Base-by-base conservation (phyloP, 352 stramenopile genomes). In the Globisporangium recalcitrans region DNA sequence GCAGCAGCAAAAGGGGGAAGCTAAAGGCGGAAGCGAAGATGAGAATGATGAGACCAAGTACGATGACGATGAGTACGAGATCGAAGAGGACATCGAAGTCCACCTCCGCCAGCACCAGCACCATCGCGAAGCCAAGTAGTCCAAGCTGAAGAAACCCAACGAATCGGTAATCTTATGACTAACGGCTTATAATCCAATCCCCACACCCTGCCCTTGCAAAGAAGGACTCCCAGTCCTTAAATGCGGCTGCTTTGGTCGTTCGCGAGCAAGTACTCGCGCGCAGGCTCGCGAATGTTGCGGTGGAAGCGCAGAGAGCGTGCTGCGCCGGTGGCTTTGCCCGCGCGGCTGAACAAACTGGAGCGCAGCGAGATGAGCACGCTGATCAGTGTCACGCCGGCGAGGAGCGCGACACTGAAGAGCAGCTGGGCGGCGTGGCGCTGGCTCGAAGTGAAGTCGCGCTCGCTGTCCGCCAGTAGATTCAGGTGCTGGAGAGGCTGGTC, bases 261-360 rank as follows among this genome's bases (percentile, higher is more conserved):
- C 5, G 72, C 70, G 10, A 89, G 72, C 36, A 89, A 62, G 29
- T 81, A 77, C 60, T 87, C 80, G 22, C 75, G 74, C n/a, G 77
- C 77, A 8, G 80, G 80, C 21, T 87, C 80, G 24, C 72, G 68
- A 1, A 58, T 65, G 40, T 70, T 49, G 36, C 71, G 64, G 19
- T 72, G 70, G 48, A 85, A 80, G 31, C 58, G 66, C 29, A 62
- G 60, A 44, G 36, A n/a, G 6, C 63, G 69, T n/a, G 31, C 44
- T 19, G 36, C 47, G n/a, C 46, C 48, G 46, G 9, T 47, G 52
- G 3, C 40, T 22, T 14, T 73, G 16, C 38, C 16, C 56, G 10
- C 52, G 10, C 19, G 65, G 40, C 69, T 51, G 55, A 87, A 82
- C 24, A 87, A 44, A 11, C 67, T 71, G 6, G 69, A 57, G 4